Percentiles rank a stretch among this genome's conserved stretches.
phyloP scores from a whole-genome alignment of 163 green algal species.

The Volvox carteri region DNA sequence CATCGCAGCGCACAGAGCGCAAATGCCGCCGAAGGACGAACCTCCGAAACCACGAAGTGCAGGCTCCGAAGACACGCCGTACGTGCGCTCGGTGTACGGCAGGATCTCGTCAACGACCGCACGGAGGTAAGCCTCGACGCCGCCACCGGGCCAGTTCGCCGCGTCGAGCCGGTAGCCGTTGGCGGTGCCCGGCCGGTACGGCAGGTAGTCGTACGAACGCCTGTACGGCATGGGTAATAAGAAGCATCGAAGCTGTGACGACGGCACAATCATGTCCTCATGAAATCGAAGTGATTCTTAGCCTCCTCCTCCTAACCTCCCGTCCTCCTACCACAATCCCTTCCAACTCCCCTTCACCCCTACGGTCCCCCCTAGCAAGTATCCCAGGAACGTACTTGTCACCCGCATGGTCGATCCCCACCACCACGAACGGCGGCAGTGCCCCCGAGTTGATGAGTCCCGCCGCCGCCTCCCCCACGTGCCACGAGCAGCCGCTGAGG shows the following conservation, averaged over 20 bases:
- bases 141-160: conserved; percentile 67
- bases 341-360: no score
- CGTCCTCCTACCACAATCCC: no score
- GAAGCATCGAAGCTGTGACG: no score
- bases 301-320: no score
- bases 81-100: conserved; percentile 58
- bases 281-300: no score
- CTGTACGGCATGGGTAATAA: no score
- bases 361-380: no score
- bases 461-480: conserved; percentile 59
- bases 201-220: conserved; percentile 68
- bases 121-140: conserved; percentile 60
- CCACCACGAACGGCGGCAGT: conserved; percentile 71
- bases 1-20: conserved; percentile 60
- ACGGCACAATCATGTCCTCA: no score
- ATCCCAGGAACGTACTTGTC: conserved; percentile 10
- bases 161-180: conserved; percentile 58
- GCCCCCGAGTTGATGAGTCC: conserved; percentile 54
- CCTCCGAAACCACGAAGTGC: conserved; percentile 62
- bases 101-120: conserved; percentile 63
- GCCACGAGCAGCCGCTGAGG: conserved; percentile 66
- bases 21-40: conserved; percentile 75
- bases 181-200: conserved; percentile 61
- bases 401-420: conserved; percentile 73
- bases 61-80: conserved; percentile 53